Evolutionary conservation across 352 stramenopile genomes (phyloP).

Genomic region (Phytophthora fragariaefolia): DNA sequence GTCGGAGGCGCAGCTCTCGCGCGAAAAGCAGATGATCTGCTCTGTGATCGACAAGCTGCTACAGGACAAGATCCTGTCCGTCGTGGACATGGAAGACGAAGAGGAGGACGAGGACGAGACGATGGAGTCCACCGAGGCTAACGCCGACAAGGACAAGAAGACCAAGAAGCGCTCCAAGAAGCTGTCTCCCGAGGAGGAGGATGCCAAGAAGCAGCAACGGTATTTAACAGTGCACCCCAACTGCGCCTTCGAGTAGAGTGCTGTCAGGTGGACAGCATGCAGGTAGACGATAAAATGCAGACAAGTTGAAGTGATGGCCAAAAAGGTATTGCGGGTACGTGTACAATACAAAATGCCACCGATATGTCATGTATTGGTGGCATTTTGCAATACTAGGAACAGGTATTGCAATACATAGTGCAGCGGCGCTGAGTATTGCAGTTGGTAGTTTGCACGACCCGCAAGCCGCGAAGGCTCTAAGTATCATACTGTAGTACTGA

Average conservation of each 20-base stretch:
- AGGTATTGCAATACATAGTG: too few species aligned
- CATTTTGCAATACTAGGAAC: too few species aligned
- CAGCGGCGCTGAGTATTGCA: too few species aligned
- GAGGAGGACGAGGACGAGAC: conserved; percentile 49
- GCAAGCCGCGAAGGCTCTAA: too few species aligned
- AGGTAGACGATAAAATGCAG: conserved; percentile 1
- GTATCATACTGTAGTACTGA: too few species aligned
- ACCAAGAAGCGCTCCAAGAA: conserved; percentile 40
- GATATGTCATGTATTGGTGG: too few species aligned
- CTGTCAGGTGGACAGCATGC: background rate
- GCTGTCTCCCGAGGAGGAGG: conserved; percentile 52
- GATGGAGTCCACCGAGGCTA: conserved; percentile 24
- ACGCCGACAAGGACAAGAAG: conserved; percentile 27
- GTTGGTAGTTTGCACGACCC: too few species aligned
- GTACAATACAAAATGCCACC: too few species aligned
- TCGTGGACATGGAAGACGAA: conserved; percentile 73
- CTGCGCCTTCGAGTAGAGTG: conserved; percentile 69
- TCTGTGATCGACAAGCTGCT: conserved; percentile 86
- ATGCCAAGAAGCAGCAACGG: conserved; percentile 66
- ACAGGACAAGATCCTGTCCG: conserved; percentile 74
- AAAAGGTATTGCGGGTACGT: too few species aligned
- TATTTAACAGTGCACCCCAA: conserved; percentile 86
- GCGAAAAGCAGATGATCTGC: conserved; percentile 86
- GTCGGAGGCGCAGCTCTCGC: conserved; percentile 77
- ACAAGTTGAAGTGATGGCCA: conserved; percentile 11